Conservation (phyloP, 2,329 filamentous ascomycete genomes). For the Botrytis cinerea region DNA sequence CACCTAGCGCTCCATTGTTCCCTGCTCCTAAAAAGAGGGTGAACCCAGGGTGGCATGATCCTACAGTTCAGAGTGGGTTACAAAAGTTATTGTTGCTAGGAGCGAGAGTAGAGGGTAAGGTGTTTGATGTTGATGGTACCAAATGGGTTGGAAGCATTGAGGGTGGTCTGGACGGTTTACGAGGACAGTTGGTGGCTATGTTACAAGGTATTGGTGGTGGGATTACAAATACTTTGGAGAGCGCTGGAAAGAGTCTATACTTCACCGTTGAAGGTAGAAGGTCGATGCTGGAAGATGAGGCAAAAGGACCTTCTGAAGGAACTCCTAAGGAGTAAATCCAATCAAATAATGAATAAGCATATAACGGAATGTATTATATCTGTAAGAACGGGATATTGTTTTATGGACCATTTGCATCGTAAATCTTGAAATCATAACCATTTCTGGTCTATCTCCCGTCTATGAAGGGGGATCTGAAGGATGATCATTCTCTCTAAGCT, state of each 20-base stretch:
- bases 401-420: conserved; percentile 23
- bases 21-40: conserved; percentile 74
- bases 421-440: conserved; percentile 28
- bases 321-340: conserved; percentile 26
- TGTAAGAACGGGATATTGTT: conserved; percentile 29
- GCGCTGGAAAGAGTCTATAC: conserved; percentile 79
- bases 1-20: conserved; percentile 71
- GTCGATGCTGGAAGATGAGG: conserved; percentile 76
- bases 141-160: conserved; percentile 76
- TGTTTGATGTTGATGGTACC: conserved; percentile 46
- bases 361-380: conserved; percentile 35
- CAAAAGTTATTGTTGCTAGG: conserved; percentile 87
- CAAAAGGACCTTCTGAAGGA: conserved; percentile 33
- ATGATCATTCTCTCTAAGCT: conserved; percentile 44
- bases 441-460: conserved; percentile 1
- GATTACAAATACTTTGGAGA: conserved; percentile 76
- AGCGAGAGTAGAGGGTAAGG: conserved; percentile 76
- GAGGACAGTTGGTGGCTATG: conserved; percentile 77
- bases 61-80: conserved; percentile 74
- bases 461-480: conserved; percentile 5
- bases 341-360: conserved; percentile 27
- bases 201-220: conserved; percentile 78
- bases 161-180: conserved; percentile 77
- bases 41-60: conserved; percentile 80
- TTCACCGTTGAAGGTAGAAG: conserved; percentile 82